phyloP scores from a whole-genome alignment of 2,329 filamentous ascomycete species.

The Talaromyces sp. region DNA sequence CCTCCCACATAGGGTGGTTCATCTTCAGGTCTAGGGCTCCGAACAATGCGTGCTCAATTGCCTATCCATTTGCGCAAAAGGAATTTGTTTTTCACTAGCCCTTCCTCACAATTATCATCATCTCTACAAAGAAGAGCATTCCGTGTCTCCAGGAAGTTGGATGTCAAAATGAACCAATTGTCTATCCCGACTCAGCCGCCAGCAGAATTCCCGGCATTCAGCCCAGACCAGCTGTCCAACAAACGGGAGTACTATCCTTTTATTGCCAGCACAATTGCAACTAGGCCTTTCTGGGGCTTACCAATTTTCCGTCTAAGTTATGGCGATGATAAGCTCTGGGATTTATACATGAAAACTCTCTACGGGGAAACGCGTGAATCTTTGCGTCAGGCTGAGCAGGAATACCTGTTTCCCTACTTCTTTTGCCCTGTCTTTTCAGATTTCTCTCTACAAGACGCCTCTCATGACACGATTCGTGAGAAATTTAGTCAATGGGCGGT shows the following conservation, averaged over 20 bases:
- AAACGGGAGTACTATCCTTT: neutral
- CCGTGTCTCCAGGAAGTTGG: neutral
- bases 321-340: neutral
- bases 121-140: neutral
- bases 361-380: neutral
- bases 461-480: neutral
- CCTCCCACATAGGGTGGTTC: no score
- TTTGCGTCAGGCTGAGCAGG: neutral
- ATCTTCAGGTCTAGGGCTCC: neutral
- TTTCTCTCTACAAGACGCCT: neutral
- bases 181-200: neutral
- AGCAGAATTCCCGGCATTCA: neutral
- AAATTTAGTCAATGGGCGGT: neutral
- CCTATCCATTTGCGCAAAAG: neutral
- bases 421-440: neutral
- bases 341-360: neutral
- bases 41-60: neutral
- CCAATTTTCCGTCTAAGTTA: neutral
- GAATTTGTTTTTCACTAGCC: neutral
- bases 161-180: neutral
- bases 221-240: neutral
- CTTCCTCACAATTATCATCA: neutral
- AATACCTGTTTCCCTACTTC: neutral
- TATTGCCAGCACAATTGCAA: neutral
- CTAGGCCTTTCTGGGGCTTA: neutral